Base-by-base conservation (phyloP, 805 yeast species). In the Pichia gijzeniarum region DNA sequence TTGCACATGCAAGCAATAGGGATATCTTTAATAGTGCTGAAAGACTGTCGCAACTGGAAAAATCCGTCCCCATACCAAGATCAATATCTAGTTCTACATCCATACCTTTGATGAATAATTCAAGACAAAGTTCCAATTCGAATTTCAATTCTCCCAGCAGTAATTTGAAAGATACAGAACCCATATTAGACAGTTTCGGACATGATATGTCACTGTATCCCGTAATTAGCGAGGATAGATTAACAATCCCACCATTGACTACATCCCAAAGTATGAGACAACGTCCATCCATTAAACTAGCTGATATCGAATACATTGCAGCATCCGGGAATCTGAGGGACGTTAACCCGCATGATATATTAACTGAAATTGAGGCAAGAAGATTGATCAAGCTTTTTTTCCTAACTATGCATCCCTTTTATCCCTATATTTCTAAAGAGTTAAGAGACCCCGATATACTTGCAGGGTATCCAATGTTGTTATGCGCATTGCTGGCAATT, bases 331-430 rank as follows among this genome's bases (percentile, higher is more conserved):
- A 35, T 5, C 28, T 28, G n/a, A 22, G 20, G 17, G 28, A 37
- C 4, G 16, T 39, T 17, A 35, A 37, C 13, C n/a, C 35, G 14
- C 18, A 33, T 9, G 34, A 38, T 35, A 70, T 87, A 42, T 57
- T 90, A 14, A 70, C 84, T 0, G 88, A 77, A 50, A 59, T 55
- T 0, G 87, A 82, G 56, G 87, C 90, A 2, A 73, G 68, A 38
- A 65, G 63, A 40, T 62, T 82, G 28, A 74, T 85, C 21, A 69
- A 72, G 33, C 60, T 79, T 43, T 90, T 85, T 62, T 86, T 86
- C 60, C 62, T 77, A 4, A 77, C 88, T 3, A 76, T 90, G 80
- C 95, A 87, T 62, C 96, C 96, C 2, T 90, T 79, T 61, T 90
- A 85, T 65, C 97, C 97, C 1, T 85, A 82, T 58, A 73, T 91